Base-by-base conservation (phyloP, 2,329 filamentous ascomycete genomes). In the Tolypocladium cylindrosporum region DNA sequence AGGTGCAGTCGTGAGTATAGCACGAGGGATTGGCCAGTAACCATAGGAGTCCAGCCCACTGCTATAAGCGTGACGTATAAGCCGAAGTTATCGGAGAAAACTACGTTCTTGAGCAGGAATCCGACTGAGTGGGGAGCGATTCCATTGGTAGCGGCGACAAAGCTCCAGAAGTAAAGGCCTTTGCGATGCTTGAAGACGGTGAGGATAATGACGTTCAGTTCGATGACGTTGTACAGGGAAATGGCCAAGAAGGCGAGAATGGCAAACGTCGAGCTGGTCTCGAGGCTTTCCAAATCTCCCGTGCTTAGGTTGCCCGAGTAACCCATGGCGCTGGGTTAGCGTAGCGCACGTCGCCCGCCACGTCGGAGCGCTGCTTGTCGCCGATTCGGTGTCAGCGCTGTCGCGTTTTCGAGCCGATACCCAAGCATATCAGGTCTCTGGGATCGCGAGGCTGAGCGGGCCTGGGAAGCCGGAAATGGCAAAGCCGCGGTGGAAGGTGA, bases 1-100 rank as follows among this genome's bases (percentile, higher is more conserved):
- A 87, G 73, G 64, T 86, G 82, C 0, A 87, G 75, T 2, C 84
- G 77, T 2, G 82, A 86, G 70, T 83, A 87, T 1, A 87, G 72
- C 1, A 87, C 83, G 9, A 85, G 62, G 0, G 79, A 78, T 64
- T 85, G 81, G 0, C 83, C 83, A 3, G 81, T 83, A 0, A 86
- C 77, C 79, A 86, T 83, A 2, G 58, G 62, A 4, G 65, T 61
- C 68, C 68, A 69, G 16, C 65, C 66, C 7, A 62, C 50, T 16
- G 63, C 63, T 24, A 65, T 64, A 2, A 66, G 56, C 5, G 62
- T 63, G 42, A 66, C 58, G 43, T 63, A 64, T 7, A 60, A 39
- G 34, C 53, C 58, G 27, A 57, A 61, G 34, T 58, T 34, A 9
- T 59, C 42, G 0, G 59, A 60, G 4, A 62, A 41, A 27, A 62